Evolutionary conservation across 805 yeast genomes (phyloP), one percentile per base, ranked within the genome.

Genomic region (Candida broadrunensis): DNA sequence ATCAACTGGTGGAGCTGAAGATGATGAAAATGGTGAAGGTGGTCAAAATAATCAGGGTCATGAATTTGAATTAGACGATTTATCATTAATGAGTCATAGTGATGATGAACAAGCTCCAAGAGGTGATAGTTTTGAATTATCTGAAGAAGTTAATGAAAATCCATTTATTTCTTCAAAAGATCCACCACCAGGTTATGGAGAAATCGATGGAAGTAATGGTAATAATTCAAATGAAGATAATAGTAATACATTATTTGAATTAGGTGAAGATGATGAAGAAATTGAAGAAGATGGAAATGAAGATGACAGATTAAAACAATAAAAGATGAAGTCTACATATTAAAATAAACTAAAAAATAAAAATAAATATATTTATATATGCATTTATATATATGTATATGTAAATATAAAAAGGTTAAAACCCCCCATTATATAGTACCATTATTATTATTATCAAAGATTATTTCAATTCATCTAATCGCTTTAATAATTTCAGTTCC

Each of bases 1-100:
- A 34, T 93, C 96, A 49, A 85, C 85, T 7, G 93, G 83, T 44
- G 75, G 73, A 43, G 89, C 50, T 12, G 63, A 49, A 8, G 58
- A 49, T 5, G 56, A 50, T 3, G 47, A 39, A 18, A 63, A 60
- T 2, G 58, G 54, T 39, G 14, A 17, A 9, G 80, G 78, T 13
- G 56, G 51, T 3, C 48, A 39, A 17, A 63, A 60, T 2, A 57
- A 54, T 39, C 8, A 19, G 6, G 80, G 78, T n/a, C 73, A 73
- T 37, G 83, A 78, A 49, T 78, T 78, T 52, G 83, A 78, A 49
- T 71, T 78, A 47, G 83, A 78, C 48, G 83, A 78, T 51, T 60
- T 78, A 41, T 71, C 79, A 27, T 69, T 78, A 50, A 56, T 77
- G 52, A 77, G 79, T 47, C 75, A 69, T 44, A 68, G 73, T 37